These are phyloP conservation scores for Achaetomium macrosporum DNA, from an alignment of 2,329 filamentous ascomycete genomes.

Conservation along the genomic window DNA sequence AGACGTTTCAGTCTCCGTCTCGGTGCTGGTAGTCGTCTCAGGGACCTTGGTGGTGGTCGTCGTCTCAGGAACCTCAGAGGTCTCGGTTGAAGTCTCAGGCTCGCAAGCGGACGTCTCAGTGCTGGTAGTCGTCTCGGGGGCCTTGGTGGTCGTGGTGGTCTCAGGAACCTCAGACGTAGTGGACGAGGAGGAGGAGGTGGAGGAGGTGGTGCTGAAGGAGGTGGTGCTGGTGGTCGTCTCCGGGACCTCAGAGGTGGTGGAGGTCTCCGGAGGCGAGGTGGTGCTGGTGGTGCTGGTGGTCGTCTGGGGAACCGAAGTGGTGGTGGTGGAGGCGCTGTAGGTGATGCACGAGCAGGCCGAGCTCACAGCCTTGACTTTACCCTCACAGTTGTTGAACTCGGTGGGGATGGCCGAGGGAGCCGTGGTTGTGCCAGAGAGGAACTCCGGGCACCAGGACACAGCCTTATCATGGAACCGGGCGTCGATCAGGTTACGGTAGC, in stretches of 20 bases:
- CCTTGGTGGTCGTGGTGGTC: slow-evolving; percentile 5
- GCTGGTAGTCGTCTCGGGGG: slow-evolving; percentile 1
- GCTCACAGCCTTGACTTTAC: slow-evolving; percentile 20
- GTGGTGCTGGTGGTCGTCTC: slow-evolving; percentile 1
- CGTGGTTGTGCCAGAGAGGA: slow-evolving; percentile 22
- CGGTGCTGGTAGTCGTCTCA: slow-evolving; percentile 1
- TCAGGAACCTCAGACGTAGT: slow-evolving; percentile 1
- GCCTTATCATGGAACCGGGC: slow-evolving; percentile 16
- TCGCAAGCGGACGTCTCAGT: not conserved
- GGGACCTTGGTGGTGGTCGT: slow-evolving; percentile 6
- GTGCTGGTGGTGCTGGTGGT: not conserved
- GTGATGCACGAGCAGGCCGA: slow-evolving; percentile 29
- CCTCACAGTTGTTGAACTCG: slow-evolving; percentile 23
- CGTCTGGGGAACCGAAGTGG: not conserved
- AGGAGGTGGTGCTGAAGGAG: not conserved
- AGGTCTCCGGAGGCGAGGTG: not conserved
- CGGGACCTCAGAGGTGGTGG: not conserved
- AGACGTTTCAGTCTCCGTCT: no score
- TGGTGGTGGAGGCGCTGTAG: slow-evolving; percentile 12
- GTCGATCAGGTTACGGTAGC: slow-evolving; percentile 24
- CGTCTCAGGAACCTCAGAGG: not conserved
- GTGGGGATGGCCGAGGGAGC: slow-evolving; percentile 22
- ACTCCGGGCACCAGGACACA: slow-evolving; percentile 21
- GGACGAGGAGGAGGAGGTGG: not conserved
- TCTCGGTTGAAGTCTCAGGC: not conserved